Percentiles rank a stretch among this genome's conserved stretches.
These are phyloP conservation scores for Rhododendron mucronatum DNA, from an alignment of 148 eudicot genomes.

Conservation along the genomic window DNA sequence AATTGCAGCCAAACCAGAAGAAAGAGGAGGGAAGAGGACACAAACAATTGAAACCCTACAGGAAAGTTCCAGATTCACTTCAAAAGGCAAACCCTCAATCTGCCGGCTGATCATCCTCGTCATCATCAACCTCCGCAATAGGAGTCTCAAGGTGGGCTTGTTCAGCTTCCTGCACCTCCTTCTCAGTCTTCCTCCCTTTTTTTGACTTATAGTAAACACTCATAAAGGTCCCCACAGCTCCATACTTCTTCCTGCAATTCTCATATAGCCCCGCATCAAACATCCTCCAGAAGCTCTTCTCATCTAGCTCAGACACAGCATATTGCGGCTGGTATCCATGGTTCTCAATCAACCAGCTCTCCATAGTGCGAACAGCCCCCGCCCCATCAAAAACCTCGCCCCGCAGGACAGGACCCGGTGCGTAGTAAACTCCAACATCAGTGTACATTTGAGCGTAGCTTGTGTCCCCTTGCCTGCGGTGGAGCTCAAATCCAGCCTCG, in stretches of 20 bases:
- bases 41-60: slow-evolving; percentile 5
- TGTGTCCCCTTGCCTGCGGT: slow-evolving; percentile 73
- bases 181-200: slow-evolving; percentile 84
- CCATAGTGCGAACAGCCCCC: slow-evolving; percentile 66
- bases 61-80: background rate
- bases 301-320: slow-evolving; percentile 71
- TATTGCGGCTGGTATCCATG: slow-evolving; percentile 84
- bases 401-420: slow-evolving; percentile 79
- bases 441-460: slow-evolving; percentile 85
- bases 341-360: slow-evolving; percentile 84
- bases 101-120: slow-evolving; percentile 28
- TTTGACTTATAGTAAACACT: slow-evolving; percentile 83
- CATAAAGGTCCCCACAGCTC: slow-evolving; percentile 86
- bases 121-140: slow-evolving; percentile 35
- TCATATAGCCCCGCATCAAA: slow-evolving; percentile 76
- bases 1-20: background rate
- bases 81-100: slow-evolving; percentile 16
- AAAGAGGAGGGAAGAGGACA: background rate
- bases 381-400: slow-evolving; percentile 85
- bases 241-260: slow-evolving; percentile 65
- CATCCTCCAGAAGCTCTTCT: slow-evolving; percentile 89
- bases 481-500: slow-evolving; percentile 76
- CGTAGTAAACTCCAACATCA: slow-evolving; percentile 81
- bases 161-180: slow-evolving; percentile 90
- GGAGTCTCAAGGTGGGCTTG: slow-evolving; percentile 54